phyloP scores from a whole-genome alignment of 345 rosid species.

The Dovyalis caffra region DNA sequence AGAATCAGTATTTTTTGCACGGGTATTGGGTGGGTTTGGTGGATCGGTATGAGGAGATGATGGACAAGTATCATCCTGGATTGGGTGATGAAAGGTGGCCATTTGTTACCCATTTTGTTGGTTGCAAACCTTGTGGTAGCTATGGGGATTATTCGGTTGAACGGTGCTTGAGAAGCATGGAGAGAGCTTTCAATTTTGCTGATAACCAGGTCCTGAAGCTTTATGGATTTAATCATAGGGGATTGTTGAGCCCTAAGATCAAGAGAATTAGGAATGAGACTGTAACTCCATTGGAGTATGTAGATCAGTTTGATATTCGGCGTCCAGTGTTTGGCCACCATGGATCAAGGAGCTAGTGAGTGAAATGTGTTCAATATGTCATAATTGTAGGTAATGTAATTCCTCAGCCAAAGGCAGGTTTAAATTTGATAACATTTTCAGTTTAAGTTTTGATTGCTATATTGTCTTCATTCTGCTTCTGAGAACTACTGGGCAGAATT shows the following conservation, averaged over 20 bases:
- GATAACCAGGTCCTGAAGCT: constrained; percentile 90
- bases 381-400: constrained; percentile 47
- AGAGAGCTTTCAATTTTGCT: constrained; percentile 90
- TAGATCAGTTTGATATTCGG: constrained; percentile 77
- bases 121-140: constrained; percentile 96
- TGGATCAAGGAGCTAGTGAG: constrained; percentile 37
- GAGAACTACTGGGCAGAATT: constrained; percentile 30
- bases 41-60: constrained; percentile 91
- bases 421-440: constrained; percentile 23
- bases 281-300: constrained; percentile 56
- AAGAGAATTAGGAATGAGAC: constrained; percentile 89
- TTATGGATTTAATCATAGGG: constrained; percentile 87
- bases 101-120: constrained; percentile 87
- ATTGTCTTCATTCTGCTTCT: constrained; percentile 23
- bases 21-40: constrained; percentile 95
- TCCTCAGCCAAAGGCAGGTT: constrained; percentile 27
- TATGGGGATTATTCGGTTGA: constrained; percentile 95
- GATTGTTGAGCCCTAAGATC: constrained; percentile 90
- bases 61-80: constrained; percentile 91
- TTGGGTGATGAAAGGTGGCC: constrained; percentile 98
- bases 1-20: constrained; percentile 88
- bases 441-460: constrained; percentile 26
- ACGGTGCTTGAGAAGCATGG: constrained; percentile 84
- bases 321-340: constrained; percentile 33
- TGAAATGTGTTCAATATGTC: constrained; percentile 26